Percentiles rank a stretch among this genome's conserved stretches.
These are phyloP conservation scores for Scheffersomyces lignosus DNA, from an alignment of 805 yeast genomes.

Conservation along the genomic window DNA sequence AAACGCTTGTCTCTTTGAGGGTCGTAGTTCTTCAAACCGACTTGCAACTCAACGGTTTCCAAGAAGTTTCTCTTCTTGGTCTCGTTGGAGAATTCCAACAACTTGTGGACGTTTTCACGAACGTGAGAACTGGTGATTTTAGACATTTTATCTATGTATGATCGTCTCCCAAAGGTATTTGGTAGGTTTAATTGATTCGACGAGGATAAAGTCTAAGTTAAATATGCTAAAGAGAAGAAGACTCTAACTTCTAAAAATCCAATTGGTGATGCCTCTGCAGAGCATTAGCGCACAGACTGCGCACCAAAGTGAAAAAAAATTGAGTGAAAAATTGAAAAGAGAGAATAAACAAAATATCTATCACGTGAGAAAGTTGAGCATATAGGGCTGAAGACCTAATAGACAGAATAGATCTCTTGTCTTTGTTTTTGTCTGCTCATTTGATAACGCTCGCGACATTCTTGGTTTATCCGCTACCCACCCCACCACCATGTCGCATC, in stretches of 20 bases:
- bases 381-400: too few relatives aligned
- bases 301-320: constrained; percentile 1
- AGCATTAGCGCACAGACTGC: background rate
- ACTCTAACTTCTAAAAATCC: too few relatives aligned
- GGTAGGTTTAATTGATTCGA: constrained; percentile 54
- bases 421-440: too few relatives aligned
- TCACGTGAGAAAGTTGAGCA: too few relatives aligned
- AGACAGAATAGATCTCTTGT: too few relatives aligned
- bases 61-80: constrained; percentile 99
- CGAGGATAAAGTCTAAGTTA: constrained; percentile 44
- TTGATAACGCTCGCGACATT: too few relatives aligned
- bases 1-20: constrained; percentile 99
- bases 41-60: constrained; percentile 99
- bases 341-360: too few relatives aligned
- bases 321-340: too few relatives aligned
- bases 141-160: constrained; percentile 54
- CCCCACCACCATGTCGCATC: too few relatives aligned
- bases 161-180: constrained; percentile 75
- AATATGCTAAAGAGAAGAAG: constrained; percentile 3
- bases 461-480: too few relatives aligned
- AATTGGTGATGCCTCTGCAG: background rate
- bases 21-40: constrained; percentile 99
- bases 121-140: constrained; percentile 91
- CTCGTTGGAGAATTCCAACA: constrained; percentile 85
- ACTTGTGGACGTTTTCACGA: constrained; percentile 93